Evolutionary conservation across 495 filamentous ascomycete genomes (phyloP), one percentile per base, ranked within the genome.

Genomic region (Talaromyces proteolyticus): DNA sequence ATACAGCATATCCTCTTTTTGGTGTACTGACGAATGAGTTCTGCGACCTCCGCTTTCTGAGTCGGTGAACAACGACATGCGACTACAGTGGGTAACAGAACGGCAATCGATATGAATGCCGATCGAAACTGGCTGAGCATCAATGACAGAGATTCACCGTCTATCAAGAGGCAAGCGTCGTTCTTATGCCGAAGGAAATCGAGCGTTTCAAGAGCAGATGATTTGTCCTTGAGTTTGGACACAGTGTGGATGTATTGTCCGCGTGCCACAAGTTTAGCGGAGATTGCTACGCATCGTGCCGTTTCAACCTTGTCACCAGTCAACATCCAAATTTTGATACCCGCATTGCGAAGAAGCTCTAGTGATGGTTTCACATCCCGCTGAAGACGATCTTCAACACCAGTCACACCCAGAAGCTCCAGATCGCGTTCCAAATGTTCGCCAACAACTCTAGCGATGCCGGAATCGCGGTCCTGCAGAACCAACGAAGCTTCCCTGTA

Each of bases 281-380:
- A 90, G 25, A 99, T 88, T 14, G 94, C 94, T 6, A 99, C 92
- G 66, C 94, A 99, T 24, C 92, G 84, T 11, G 94, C 94, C 22
- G 94, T 99, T 66, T 99, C 94, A 1, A 96, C 89, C 67, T 99
- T 99, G 73, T 99, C 94, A 24, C 94, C 94, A 0, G 94, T 99
- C 58, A 99, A 73, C 94, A 99, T 99, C 94, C 94, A 99, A 49
- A 97, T 96, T 68, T 95, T 96, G 62, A 99, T 89, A n/a, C 94
- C 94, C 7, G 94, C 94, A 62, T 99, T 97, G 52, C 94, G 87
- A 39, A 99, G 82, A 12, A 97, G 77, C 60, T 99, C 94, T 6
- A 99, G 77, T 1, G 88, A 92, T 3, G 91, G 86, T 60, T 96
- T 97, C 60, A 99, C 94, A 67, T 96, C 89, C 47, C 81, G 80